A percentile compares a stretch with the other conserved stretches of the same genome.
These are phyloP conservation scores for Geotrichum siamense DNA, from an alignment of 1,139 yeast genomes.

Conservation along the genomic window DNA sequence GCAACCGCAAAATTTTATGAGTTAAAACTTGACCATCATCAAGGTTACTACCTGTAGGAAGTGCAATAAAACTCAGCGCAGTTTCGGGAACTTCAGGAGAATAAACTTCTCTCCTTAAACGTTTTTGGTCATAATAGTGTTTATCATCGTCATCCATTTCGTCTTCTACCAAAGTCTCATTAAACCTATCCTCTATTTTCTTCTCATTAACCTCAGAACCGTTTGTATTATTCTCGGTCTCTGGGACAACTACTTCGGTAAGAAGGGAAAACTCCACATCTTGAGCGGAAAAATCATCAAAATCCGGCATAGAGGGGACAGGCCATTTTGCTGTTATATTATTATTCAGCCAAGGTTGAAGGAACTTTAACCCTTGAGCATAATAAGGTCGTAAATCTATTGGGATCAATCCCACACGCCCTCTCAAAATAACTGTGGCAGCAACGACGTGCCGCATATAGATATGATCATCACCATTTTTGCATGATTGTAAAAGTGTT, in stretches of 20 bases:
- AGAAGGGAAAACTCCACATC: slow-evolving; percentile 77
- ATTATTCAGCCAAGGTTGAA: slow-evolving; percentile 51
- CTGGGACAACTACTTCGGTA: slow-evolving; percentile 54
- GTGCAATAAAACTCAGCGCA: slow-evolving; percentile 12
- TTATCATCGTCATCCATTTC: slow-evolving; percentile 10
- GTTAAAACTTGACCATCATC: slow-evolving; percentile 45
- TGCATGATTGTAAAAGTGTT: slow-evolving; percentile 4
- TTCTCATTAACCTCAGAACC: slow-evolving; percentile 32
- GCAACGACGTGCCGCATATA: slow-evolving; percentile 64
- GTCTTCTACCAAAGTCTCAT: not conserved
- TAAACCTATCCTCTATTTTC: slow-evolving; percentile 7
- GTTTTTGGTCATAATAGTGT: slow-evolving; percentile 45
- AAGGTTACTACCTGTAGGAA: slow-evolving; percentile 34
- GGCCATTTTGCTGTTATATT: slow-evolving; percentile 48
- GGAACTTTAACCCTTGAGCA: slow-evolving; percentile 56
- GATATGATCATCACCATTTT: slow-evolving; percentile 11
- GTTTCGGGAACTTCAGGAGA: slow-evolving; percentile 20
- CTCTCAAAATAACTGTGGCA: slow-evolving; percentile 75
- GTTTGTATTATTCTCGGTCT: slow-evolving; percentile 25
- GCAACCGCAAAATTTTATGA: slow-evolving; percentile 42
- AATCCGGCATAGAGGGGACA: slow-evolving; percentile 61
- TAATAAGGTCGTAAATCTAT: slow-evolving; percentile 77
- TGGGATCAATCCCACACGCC: slow-evolving; percentile 74
- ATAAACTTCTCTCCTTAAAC: slow-evolving; percentile 51
- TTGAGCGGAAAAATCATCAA: slow-evolving; percentile 54